Conservation (phyloP, 2,329 filamentous ascomycete genomes). For the Hypoxylon rubiginosum region DNA sequence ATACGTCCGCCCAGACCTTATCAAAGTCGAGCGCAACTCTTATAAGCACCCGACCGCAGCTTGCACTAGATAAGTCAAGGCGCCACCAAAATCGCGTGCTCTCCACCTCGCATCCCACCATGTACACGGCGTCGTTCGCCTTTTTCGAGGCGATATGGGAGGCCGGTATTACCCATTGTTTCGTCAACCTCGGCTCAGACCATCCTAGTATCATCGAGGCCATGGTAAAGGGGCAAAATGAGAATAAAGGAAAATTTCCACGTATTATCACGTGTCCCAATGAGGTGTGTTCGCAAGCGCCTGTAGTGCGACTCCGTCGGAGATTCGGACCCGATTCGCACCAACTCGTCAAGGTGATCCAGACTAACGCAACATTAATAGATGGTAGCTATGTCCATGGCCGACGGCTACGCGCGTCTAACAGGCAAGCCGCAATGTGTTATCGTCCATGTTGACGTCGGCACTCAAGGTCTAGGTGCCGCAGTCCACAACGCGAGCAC, state of each 20-base stretch:
- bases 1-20: neutral
- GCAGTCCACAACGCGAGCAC: slow-evolving; percentile 84
- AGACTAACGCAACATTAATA: slow-evolving; percentile 51
- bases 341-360: neutral
- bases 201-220: slow-evolving; percentile 85
- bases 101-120: slow-evolving; percentile 37
- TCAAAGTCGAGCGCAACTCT: slow-evolving; percentile 8
- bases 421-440: slow-evolving; percentile 81
- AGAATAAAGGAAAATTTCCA: slow-evolving; percentile 74
- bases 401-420: slow-evolving; percentile 81
- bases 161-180: slow-evolving; percentile 56
- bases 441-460: slow-evolving; percentile 85
- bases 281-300: slow-evolving; percentile 65
- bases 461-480: slow-evolving; percentile 82
- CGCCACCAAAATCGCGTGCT: slow-evolving; percentile 17
- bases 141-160: slow-evolving; percentile 68
- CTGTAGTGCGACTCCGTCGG: neutral
- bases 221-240: slow-evolving; percentile 80
- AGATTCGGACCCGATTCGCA: slow-evolving; percentile 10
- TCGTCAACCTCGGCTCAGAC: slow-evolving; percentile 78
- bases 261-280: slow-evolving; percentile 84
- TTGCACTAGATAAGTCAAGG: slow-evolving; percentile 8
- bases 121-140: slow-evolving; percentile 76
- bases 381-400: slow-evolving; percentile 90
- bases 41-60: slow-evolving; percentile 1